These are phyloP conservation scores for Myriosclerotinia scirpicola DNA, from an alignment of 2,329 filamentous ascomycete species.

Conservation along the genomic window DNA sequence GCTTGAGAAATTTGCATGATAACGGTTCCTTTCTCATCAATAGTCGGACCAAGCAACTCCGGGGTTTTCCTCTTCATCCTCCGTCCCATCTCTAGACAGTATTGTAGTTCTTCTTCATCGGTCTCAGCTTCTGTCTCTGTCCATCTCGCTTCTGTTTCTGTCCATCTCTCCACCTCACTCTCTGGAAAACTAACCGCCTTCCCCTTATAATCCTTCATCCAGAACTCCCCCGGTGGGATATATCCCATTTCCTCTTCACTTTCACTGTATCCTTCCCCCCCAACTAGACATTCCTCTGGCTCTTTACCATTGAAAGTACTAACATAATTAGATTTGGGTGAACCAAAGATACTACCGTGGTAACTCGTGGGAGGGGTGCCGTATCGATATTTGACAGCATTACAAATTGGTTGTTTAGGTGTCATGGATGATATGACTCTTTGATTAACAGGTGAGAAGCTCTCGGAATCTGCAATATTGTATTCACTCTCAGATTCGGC, in stretches of 20 bases:
- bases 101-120: not conserved
- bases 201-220: not conserved
- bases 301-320: not conserved
- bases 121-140: not conserved
- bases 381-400: no score
- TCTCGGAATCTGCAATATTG: not conserved
- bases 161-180: no score
- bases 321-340: not conserved
- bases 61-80: not conserved
- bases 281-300: not conserved
- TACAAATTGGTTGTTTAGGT: not conserved
- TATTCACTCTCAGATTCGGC: not conserved
- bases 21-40: not conserved
- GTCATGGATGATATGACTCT: not conserved
- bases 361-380: no score
- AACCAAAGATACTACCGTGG: not conserved
- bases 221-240: not conserved
- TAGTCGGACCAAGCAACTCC: not conserved
- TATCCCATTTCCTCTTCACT: not conserved
- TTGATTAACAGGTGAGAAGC: constrained; percentile 1
- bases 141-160: not conserved
- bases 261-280: not conserved
- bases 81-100: not conserved
- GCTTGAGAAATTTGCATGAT: not conserved
- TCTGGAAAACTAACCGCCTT: not conserved